Evolutionary conservation across 2,329 filamentous ascomycete genomes (phyloP), one percentile per base, ranked within the genome.

Genomic region (Alternaria panax): DNA sequence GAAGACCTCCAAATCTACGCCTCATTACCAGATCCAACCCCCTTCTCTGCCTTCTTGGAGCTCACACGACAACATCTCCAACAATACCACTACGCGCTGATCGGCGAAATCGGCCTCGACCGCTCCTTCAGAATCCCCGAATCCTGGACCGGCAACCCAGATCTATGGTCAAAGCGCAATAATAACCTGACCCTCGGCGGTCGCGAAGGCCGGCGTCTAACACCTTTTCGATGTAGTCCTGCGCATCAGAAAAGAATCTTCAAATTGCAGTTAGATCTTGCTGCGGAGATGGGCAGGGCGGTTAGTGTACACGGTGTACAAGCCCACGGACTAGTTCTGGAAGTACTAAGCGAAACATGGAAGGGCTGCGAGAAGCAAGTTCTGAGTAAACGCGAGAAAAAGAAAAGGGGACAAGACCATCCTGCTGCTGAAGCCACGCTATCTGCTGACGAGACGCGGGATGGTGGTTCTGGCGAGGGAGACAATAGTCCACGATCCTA

Each of bases 91-190:
- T 71, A 83, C 5, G 90, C 91, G 2, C 82, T 94, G 1, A 82
- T 95, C 2, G 92, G 92, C 18, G 92, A 95, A 77, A 85, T 93
- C 27, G 92, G 92, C 1, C 77, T 95, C 16, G 92, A 95, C 77
- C 91, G 90, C 67, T 86, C 86, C 9, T 94, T 93, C 70, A 88
- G 91, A 12, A 85, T 95, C 22, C 92, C 92, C 0, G 81, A 85
- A 65, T 78, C 83, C 16, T 87, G 84, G 85, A 78, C 82, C 9
- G 51, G 40, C 25, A 57, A 59, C 25, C 45, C 28, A 7, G 54
- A 2, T 74, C 83, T 12, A 4, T 68, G 80, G 48, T 71, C 74
- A 2, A 67, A 78, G 9, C 79, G 83, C 43, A 80, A 87, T 63
- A 75, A 78, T 22, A 74, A 71, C 4, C 77, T 90, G 20, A 92